Conservation (phyloP, 75 land plant species). For the Adiantum capillusveneris region DNA sequence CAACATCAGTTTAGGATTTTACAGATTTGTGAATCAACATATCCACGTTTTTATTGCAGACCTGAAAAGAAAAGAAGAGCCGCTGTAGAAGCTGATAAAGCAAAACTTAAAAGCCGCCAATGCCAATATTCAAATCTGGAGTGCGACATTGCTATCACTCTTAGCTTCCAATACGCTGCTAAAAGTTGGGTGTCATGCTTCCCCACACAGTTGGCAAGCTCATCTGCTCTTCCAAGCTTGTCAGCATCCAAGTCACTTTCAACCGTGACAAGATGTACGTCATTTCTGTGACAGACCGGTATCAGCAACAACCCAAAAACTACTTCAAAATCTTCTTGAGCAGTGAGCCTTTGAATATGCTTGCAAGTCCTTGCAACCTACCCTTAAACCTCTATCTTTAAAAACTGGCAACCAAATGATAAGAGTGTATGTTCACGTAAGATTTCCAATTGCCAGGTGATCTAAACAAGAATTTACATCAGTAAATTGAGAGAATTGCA, state of each 20-base stretch:
- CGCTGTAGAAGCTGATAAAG: slow-evolving; percentile 29
- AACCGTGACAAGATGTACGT: slow-evolving; percentile 29
- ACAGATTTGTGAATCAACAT: not conserved
- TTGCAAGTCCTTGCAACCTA: no score
- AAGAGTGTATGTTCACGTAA: no score
- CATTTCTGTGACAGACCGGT: slow-evolving; percentile 13
- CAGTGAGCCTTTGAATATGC: no score
- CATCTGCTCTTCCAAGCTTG: slow-evolving; percentile 29
- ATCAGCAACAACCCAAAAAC: no score
- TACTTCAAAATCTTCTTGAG: no score
- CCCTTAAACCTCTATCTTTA: no score
- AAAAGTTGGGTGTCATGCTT: slow-evolving; percentile 16
- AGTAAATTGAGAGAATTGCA: no score
- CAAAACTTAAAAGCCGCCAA: slow-evolving; percentile 28
- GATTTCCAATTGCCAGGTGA: no score
- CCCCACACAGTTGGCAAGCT: slow-evolving; percentile 28
- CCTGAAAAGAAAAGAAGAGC: slow-evolving; percentile 32
- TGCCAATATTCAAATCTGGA: slow-evolving; percentile 26
- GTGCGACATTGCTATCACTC: slow-evolving; percentile 21
- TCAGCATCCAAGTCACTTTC: slow-evolving; percentile 29
- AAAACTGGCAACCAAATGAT: no score
- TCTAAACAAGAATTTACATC: no score
- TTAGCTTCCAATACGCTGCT: slow-evolving; percentile 25
- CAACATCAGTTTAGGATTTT: not conserved
- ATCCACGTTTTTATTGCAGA: not conserved